These are phyloP conservation scores for Conringia planisiliqua DNA, from an alignment of 345 rosid genomes.

Conservation along the genomic window DNA sequence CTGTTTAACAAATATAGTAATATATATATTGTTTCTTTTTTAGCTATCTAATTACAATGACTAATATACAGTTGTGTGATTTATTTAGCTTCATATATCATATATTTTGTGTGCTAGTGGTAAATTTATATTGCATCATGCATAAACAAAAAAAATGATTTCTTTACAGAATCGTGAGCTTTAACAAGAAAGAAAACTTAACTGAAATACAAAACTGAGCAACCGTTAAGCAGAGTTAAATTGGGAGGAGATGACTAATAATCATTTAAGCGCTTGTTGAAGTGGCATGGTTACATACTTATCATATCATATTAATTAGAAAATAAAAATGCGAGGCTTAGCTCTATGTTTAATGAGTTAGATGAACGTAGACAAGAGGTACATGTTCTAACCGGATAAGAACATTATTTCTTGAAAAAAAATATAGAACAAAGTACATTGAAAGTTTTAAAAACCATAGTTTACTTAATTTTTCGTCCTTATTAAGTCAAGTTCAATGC, in stretches of 20 bases:
- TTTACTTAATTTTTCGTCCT: neutral
- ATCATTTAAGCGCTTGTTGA: neutral
- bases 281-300: neutral
- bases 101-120: neutral
- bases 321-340: neutral
- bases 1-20: neutral
- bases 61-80: neutral
- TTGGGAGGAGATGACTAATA: neutral
- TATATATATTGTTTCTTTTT: neutral
- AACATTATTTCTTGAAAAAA: neutral
- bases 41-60: neutral
- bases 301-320: neutral
- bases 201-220: neutral
- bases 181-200: neutral
- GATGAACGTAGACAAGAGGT: conserved; percentile 12
- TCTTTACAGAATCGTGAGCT: neutral
- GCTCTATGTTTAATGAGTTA: conserved; percentile 5
- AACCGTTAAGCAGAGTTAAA: neutral
- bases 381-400: conserved; percentile 11
- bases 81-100: neutral
- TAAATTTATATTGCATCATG: neutral
- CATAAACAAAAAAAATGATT: neutral
- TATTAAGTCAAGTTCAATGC: conserved; percentile 31
- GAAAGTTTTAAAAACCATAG: neutral
- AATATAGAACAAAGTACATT: neutral